Base-by-base conservation (phyloP, 2,329 filamentous ascomycete genomes). In the Apiospora aurea region DNA sequence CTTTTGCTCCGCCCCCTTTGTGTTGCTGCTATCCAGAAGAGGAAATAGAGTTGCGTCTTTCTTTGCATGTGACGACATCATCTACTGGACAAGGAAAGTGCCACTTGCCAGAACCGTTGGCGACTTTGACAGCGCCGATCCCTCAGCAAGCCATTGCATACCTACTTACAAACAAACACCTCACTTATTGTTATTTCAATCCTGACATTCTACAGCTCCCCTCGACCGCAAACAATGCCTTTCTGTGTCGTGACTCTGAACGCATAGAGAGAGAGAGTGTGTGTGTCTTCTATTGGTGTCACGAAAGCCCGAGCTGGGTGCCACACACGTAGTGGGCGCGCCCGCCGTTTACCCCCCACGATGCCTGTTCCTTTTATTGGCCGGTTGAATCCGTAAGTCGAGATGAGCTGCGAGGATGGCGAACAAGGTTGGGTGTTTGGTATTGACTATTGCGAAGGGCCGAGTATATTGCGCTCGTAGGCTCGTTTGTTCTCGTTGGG, bases 391-490 rank as follows among this genome's bases (percentile, higher is more conserved):
- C 75, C 80, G 83, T 84, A 76, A 74, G 81, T 79, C 53, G 24
- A 71, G 73, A 26, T 38, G 71, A 67, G 11, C 43, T 14, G 8
- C 13, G n/a, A 18, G 7, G 41, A n/a, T 66, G 71, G 18, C 44
- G 71, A 70, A 70, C 44, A 51, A 49, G 49, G 67, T 70, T 13
- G 7, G 49, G 67, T 69, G 43, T 71, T 46, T 70, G 66, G 67
- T 73, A 73, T 76, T 74, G 47, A 76, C 64, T 13, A 11, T 57
- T 24, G 38, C 29, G 34, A 75, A 95, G 93, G 82, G 88, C 88
- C 82, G 95, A 99, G 85, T 98, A 98, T 84, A 83, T 97, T 74
- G 94, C 95, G 51, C 89, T 99, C 61, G 83, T 96, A 67, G 91
- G 91, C 71, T 98, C 96, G 10, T 93, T 98, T 78, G 78, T 94